Evolutionary conservation across 2,329 filamentous ascomycete genomes (phyloP), one percentile per base, ranked within the genome.

Genomic region (Aspergillus japonicus): DNA sequence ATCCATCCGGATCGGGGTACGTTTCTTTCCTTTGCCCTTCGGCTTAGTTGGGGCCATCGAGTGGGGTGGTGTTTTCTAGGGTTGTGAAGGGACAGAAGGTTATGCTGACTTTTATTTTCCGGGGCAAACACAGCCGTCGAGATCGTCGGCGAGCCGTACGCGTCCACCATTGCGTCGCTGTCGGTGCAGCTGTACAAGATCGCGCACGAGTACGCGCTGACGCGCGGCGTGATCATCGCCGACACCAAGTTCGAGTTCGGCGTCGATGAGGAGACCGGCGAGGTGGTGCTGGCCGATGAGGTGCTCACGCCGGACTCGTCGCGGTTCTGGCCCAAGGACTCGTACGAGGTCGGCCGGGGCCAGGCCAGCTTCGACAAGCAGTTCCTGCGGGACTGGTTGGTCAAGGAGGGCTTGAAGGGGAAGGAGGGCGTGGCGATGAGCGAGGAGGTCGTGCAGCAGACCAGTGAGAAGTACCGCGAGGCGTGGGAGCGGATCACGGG

Each of bases 281-380:
- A 90, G 68, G 83, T 95, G 7, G 85, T 92, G 39, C 81, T 94
- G 54, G 86, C 92, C 4, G 92, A 96, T 71, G 92, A 96, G 79
- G 91, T 96, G 23, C 79, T 96, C 61, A 96, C 92, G 7, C 92
- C 92, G 2, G 89, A 92, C 73, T 89, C 85, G 57, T 94, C 89
- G 54, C 85, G 93, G 16, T 96, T 96, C 82, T 98, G 94, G 93
- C 87, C 88, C 0, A 85, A 83, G 64, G 87, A 87, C 48, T 82
- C 82, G 50, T 96, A 94, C 72, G 83, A 87, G 71, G 77, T 90
- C 19, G 92, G 93, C 2, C 82, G 82, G 62, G 83, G 89, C 58
- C 92, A 96, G 80, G 84, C 89, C 57, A 95, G 90, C 77, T 95
- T 94, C 67, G 93, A 97, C 74, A 97, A 97, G 82, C 89, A 93